Evolutionary conservation across 192 early-diverging fungal species (phyloP).

Genomic region (Entrophospora sp.): DNA sequence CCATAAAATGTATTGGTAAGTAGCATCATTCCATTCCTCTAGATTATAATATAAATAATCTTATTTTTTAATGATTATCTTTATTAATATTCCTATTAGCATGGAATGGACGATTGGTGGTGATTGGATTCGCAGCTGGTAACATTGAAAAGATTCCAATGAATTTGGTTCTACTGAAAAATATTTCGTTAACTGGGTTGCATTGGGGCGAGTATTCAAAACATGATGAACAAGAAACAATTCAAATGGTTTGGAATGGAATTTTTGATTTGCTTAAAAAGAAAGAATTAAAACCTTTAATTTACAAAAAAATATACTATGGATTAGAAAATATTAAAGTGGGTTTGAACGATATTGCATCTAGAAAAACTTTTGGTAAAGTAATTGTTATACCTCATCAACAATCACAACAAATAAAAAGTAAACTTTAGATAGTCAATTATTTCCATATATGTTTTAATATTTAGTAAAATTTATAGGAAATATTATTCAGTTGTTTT

Average conservation of each 20-base stretch:
- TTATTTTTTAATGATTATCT: neutral
- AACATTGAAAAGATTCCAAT: slow-evolving; percentile 69
- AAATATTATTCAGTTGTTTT: too few species aligned
- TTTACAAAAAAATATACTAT: slow-evolving; percentile 57
- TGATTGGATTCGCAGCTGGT: slow-evolving; percentile 79
- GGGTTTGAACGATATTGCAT: slow-evolving; percentile 62
- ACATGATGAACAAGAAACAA: slow-evolving; percentile 49
- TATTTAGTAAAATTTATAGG: too few species aligned
- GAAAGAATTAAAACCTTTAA: slow-evolving; percentile 46
- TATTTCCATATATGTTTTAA: too few species aligned
- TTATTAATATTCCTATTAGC: too few species aligned
- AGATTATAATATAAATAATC: neutral
- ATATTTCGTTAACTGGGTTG: slow-evolving; percentile 65
- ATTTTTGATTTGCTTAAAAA: slow-evolving; percentile 51
- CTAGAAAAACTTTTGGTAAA: slow-evolving; percentile 70
- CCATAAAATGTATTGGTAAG: slow-evolving; percentile 35
- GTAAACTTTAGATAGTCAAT: too few species aligned
- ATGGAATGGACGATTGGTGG: slow-evolving; percentile 75
- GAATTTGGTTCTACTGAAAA: slow-evolving; percentile 78
- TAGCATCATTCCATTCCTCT: neutral
- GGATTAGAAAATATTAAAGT: slow-evolving; percentile 55
- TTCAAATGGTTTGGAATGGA: slow-evolving; percentile 60
- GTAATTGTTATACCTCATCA: slow-evolving; percentile 59
- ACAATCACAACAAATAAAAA: too few species aligned
- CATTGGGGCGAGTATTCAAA: slow-evolving; percentile 65